Evolutionary conservation across 1,284 basidiomycete genomes (phyloP).

Genomic region (Sporisorium scitamineum): DNA sequence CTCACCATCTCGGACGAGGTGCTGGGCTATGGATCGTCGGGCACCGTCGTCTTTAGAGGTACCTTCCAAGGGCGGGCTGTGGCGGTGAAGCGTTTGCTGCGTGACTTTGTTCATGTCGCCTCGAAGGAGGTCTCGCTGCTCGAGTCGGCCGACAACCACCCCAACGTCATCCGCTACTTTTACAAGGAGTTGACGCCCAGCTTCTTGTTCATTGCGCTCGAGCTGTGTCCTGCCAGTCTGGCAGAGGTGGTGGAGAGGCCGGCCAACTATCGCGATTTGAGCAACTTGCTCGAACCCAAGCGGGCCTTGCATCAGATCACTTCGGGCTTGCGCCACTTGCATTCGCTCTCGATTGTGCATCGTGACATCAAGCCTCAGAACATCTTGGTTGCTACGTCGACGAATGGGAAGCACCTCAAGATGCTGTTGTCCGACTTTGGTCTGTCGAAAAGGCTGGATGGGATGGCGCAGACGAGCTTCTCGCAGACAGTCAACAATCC

Average conservation of each 20-base stretch:
- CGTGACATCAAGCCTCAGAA: constrained; percentile 99
- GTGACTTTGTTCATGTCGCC: constrained; percentile 94
- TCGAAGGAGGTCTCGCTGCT: constrained; percentile 92
- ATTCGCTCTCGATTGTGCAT: constrained; percentile 95
- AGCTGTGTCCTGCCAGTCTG: constrained; percentile 93
- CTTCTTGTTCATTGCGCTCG: constrained; percentile 96
- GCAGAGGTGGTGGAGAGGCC: constrained; percentile 86
- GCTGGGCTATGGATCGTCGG: constrained; percentile 87
- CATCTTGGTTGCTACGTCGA: constrained; percentile 78
- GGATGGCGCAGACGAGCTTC: constrained; percentile 64
- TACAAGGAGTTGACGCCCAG: constrained; percentile 84
- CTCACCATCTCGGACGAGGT: constrained; percentile 65
- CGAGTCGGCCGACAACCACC: constrained; percentile 91
- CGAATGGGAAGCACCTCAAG: constrained; percentile 59
- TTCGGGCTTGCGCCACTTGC: constrained; percentile 87
- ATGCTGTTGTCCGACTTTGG: constrained; percentile 69
- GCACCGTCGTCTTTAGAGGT: constrained; percentile 93
- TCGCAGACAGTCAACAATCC: constrained; percentile 67
- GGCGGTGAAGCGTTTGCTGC: constrained; percentile 93
- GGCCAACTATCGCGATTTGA: constrained; percentile 56
- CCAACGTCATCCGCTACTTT: constrained; percentile 95
- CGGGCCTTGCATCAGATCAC: constrained; percentile 88
- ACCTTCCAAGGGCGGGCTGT: constrained; percentile 95
- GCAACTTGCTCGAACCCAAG: constrained; percentile 76
- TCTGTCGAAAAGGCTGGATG: constrained; percentile 65